Percentiles rank a stretch among this genome's conserved stretches.
These are phyloP conservation scores for Penstemon davidsonii DNA, from an alignment of 257 asterid genomes.

Conservation along the genomic window DNA sequence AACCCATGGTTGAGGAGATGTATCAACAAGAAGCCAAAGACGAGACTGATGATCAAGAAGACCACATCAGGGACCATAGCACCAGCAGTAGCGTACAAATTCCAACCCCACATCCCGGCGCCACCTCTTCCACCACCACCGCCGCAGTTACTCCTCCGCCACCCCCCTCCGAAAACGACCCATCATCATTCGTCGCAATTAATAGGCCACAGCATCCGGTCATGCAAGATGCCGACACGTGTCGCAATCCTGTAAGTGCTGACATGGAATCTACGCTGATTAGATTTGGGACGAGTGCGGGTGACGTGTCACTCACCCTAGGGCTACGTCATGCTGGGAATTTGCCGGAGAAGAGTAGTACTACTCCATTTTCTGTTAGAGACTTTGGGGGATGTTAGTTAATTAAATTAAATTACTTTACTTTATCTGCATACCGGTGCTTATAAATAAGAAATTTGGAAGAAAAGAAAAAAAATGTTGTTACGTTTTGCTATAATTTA, in stretches of 20 bases:
- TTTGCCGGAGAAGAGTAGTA: conserved; percentile 60
- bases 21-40: conserved; percentile 95
- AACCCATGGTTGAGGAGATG: conserved; percentile 99
- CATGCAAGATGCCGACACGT: conserved; percentile 34
- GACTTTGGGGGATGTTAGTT: conserved; percentile 53
- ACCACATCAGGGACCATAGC: conserved; percentile 40
- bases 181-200: conserved; percentile 57
- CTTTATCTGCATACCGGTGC: conserved; percentile 10
- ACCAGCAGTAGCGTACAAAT: conserved; percentile 58
- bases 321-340: conserved; percentile 97
- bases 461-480: not conserved
- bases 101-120: conserved; percentile 35
- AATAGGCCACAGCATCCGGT: conserved; percentile 43
- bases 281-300: conserved; percentile 68
- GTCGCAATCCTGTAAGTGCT: conserved; percentile 27
- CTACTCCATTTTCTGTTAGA: conserved; percentile 53
- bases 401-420: not conserved
- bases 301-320: conserved; percentile 93
- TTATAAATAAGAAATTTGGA: conserved; percentile 35
- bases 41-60: conserved; percentile 34
- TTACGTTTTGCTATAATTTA: conserved; percentile 13
- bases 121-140: conserved; percentile 34
- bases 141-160: conserved; percentile 38
- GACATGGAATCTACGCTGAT: conserved; percentile 55
- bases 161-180: conserved; percentile 54